Base-by-base conservation (phyloP, 805 yeast genomes). In the Pichia kluyveri region DNA sequence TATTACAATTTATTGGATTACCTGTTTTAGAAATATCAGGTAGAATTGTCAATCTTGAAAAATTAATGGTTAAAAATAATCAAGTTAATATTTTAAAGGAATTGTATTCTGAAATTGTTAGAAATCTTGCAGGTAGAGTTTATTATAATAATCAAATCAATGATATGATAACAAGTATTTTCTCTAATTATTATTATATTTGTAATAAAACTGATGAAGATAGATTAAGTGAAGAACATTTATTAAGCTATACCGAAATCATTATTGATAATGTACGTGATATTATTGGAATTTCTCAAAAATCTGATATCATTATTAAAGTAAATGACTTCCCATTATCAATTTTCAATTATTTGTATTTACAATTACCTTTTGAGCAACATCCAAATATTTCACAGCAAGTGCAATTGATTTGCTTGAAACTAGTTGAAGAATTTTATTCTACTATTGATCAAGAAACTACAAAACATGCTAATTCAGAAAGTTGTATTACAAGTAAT, bases 61-160 rank as follows among this genome's bases (percentile, higher is more conserved):
- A 60, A 11, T 49, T 54, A 15, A 50, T 57, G 40, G 52, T 62
- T 8, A 17, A 62, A 11, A 56, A 60, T 2, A 58, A 66, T 9
- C 46, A 54, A 5, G 47, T 54, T 7, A 76, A 59, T 57, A 76
- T 57, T 41, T 58, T 42, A 63, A 75, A 42, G 34, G 52, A 53
- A 10, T 44, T 51, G 56, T 81, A 80, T 56, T 66, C 80, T 1
- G 67, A 68, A 23, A 77, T 89, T 27, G 76, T 90, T 47, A 77
- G 82, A 49, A 81, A 83, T 50, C 70, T 91, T 46, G 80, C 89
- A 1, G 75, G 79, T 3, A 96, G 89, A 61, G 76, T 82, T 12
- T 89, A 89, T 58, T 91, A 91, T 61, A 82, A 82, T 51, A 95
- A 88, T 55, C 99, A 93, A 63, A 78, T 84, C 6, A 75, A 82